phyloP scores from a whole-genome alignment of 2,329 filamentous ascomycete species.

The Trichoderma sp. region DNA sequence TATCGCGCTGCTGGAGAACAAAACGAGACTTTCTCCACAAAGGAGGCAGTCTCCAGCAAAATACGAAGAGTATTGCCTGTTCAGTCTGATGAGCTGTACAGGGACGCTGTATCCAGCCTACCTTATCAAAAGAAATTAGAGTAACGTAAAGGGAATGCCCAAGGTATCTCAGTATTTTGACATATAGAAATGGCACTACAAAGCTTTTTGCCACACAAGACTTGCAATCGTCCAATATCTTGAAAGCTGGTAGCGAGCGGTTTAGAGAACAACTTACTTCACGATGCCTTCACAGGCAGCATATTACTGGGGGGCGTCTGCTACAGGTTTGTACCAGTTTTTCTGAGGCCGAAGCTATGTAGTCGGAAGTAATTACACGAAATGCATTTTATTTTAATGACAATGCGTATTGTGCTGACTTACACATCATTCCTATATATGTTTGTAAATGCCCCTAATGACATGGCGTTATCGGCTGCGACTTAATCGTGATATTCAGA shows the following conservation, averaged over 20 bases:
- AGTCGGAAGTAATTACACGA: background rate
- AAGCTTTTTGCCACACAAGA: background rate
- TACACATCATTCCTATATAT: background rate
- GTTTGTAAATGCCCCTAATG: background rate
- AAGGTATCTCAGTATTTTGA: background rate
- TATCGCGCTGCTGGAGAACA: background rate
- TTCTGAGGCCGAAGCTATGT: background rate
- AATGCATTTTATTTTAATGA: background rate
- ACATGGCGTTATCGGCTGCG: background rate
- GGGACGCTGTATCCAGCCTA: background rate
- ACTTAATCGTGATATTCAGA: background rate
- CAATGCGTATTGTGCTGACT: background rate
- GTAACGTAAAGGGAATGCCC: background rate
- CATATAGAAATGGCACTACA: background rate
- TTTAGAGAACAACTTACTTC: background rate
- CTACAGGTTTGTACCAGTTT: background rate
- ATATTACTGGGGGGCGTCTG: background rate
- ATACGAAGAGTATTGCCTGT: background rate
- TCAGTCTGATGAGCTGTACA: background rate
- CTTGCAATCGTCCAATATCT: background rate
- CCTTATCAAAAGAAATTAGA: background rate
- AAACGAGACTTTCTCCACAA: background rate
- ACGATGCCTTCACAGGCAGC: background rate
- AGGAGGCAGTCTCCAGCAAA: background rate
- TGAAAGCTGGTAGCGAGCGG: background rate